These are phyloP conservation scores for Pyrenopolyporus hunteri DNA, from an alignment of 495 filamentous ascomycete genomes.

Conservation along the genomic window DNA sequence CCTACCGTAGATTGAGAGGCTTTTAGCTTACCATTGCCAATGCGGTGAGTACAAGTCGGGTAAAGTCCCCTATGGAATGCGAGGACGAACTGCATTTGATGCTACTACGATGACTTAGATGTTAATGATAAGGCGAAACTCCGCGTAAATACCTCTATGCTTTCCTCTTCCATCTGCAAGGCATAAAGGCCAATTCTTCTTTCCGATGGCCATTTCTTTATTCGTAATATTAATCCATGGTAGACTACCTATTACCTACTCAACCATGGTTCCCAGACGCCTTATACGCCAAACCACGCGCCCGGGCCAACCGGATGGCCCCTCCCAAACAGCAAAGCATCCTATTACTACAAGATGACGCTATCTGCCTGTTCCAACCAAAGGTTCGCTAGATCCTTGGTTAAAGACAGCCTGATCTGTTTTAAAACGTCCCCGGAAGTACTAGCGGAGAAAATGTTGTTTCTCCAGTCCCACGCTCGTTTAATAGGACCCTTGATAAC, in stretches of 20 bases:
- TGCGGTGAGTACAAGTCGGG: too few relatives aligned
- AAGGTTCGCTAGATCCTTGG: slow-evolving; percentile 68
- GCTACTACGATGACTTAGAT: too few relatives aligned
- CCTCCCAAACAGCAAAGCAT: neutral
- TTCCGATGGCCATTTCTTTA: slow-evolving; percentile 11
- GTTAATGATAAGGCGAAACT: too few relatives aligned
- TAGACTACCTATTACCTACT: slow-evolving; percentile 6
- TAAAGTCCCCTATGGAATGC: too few relatives aligned
- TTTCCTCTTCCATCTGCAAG: neutral
- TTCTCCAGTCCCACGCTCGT: slow-evolving; percentile 88
- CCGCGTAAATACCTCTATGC: too few relatives aligned
- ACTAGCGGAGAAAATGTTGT: slow-evolving; percentile 60
- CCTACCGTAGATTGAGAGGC: too few relatives aligned
- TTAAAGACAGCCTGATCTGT: slow-evolving; percentile 74
- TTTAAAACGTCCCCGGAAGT: slow-evolving; percentile 71
- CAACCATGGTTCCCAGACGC: slow-evolving; percentile 5
- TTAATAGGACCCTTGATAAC: slow-evolving; percentile 56
- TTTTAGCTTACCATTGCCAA: too few relatives aligned
- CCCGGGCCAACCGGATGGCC: slow-evolving; percentile 3
- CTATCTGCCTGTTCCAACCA: slow-evolving; percentile 65
- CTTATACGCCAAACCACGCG: slow-evolving; percentile 23
- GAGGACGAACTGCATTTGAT: too few relatives aligned
- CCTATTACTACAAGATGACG: slow-evolving; percentile 33
- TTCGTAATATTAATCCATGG: too few relatives aligned
- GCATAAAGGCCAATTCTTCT: neutral